Base-by-base conservation (phyloP, 768 basidiomycete species). In the Suillus subluteus region DNA sequence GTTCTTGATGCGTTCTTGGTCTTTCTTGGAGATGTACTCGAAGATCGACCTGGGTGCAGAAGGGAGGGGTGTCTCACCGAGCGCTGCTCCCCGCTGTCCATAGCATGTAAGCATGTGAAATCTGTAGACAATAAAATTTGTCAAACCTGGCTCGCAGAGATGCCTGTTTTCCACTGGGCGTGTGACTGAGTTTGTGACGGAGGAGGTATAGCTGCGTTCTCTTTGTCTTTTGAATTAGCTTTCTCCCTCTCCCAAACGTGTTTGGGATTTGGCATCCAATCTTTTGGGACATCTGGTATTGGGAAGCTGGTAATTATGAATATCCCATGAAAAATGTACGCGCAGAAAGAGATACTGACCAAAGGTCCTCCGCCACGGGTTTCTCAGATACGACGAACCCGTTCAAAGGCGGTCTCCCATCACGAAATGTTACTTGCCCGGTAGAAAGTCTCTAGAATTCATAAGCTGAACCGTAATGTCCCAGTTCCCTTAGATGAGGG, bases 21-120 rank as follows among this genome's bases (percentile, higher is more conserved):
- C 95, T 72, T 96, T 96, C 69, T 91, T 87, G 0, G 98, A 97
- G 75, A 99, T 88, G 75, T 89, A 99, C 55, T 99, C 96, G 75
- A 97, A 98, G 18, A 99, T 87, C 0, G 97, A 98, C 13, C 88
- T 88, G 2, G 92, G 87, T 16, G 84, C 86, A 4, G 88, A 79
- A 15, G 88, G 84, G 13, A 93, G 81, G 13, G 88, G 88, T 12
- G 86, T 87, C 78, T 99, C 98, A 63, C 96, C 96, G 0, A 99
- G 82, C 23, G 91, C 82, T 1, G 84, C 79, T 35, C 95, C 97
- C 62, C 98, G 87, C 96, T 98, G 68, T 38, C 38, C 32, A 48
- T 46, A 15, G 41, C 55, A 38, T 50, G n/a, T 79, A 8, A 68
- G 66, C 61, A 48, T 6, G 11, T 13, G 41, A 13, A 61, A 38